Evolutionary conservation across 2,329 filamentous ascomycete genomes (phyloP).

Genomic region (Penicillium sp.): DNA sequence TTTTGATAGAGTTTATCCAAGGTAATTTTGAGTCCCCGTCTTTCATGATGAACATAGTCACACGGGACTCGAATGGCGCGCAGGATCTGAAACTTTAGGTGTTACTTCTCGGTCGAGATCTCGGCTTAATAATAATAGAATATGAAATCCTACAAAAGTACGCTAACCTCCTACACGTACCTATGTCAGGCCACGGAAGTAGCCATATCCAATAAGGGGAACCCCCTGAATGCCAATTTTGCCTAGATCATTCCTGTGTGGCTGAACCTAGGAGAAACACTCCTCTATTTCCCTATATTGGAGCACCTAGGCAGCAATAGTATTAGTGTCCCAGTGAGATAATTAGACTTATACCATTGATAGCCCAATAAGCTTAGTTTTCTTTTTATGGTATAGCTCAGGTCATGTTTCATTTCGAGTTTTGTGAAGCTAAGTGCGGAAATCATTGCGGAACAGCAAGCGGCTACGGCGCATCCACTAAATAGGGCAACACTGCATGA

Average conservation of each 20-base stretch:
- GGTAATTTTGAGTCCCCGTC: no score
- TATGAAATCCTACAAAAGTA: background rate
- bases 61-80: slow-evolving; percentile 1
- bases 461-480: slow-evolving; percentile 26
- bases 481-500: slow-evolving; percentile 24
- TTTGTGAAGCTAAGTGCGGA: background rate
- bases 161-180: background rate
- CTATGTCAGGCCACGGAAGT: slow-evolving; percentile 7
- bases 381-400: background rate
- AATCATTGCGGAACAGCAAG: slow-evolving; percentile 8
- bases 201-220: slow-evolving; percentile 13
- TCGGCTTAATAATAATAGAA: slow-evolving; percentile 1
- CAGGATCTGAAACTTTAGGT: slow-evolving; percentile 3
- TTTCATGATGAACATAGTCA: background rate
- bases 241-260: slow-evolving; percentile 8
- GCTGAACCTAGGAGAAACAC: background rate
- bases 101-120: slow-evolving; percentile 5
- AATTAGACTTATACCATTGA: background rate
- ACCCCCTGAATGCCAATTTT: slow-evolving; percentile 8
- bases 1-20: background rate
- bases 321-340: background rate
- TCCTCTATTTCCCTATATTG: background rate
- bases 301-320: background rate
- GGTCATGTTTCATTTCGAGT: background rate
- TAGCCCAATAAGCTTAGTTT: background rate